Evolutionary conservation across 177 flowering plant genomes (phyloP).

Genomic region (Telopea speciosissima): DNA sequence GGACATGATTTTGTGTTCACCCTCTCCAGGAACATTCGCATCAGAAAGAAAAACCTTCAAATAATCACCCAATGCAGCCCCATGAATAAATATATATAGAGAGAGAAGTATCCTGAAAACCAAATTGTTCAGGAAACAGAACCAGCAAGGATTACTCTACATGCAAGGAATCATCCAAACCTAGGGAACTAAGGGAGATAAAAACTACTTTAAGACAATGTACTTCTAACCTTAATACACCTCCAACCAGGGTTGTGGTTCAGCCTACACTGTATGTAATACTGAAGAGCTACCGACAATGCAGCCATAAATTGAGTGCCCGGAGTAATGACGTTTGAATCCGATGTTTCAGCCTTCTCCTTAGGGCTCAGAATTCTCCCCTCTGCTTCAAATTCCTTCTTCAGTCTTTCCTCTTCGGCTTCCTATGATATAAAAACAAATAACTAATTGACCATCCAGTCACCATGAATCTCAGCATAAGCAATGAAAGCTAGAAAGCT

Average conservation of each 20-base stretch:
- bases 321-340: slow-evolving; percentile 20
- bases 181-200: not conserved
- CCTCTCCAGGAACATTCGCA: slow-evolving; percentile 38
- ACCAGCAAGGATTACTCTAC: not conserved
- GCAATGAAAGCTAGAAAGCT: not conserved
- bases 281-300: slow-evolving; percentile 22
- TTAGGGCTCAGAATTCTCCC: slow-evolving; percentile 23
- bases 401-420: slow-evolving; percentile 19
- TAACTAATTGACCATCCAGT: not conserved
- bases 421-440: slow-evolving; percentile 14
- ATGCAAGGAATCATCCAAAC: not conserved
- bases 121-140: not conserved
- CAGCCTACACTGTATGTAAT: slow-evolving; percentile 15
- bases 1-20: slow-evolving; percentile 40
- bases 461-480: not conserved
- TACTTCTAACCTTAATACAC: slow-evolving; percentile 18
- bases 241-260: slow-evolving; percentile 24
- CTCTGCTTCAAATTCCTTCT: slow-evolving; percentile 19
- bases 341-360: slow-evolving; percentile 18
- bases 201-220: not conserved
- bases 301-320: slow-evolving; percentile 28
- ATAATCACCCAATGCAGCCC: slow-evolving; percentile 1
- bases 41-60: slow-evolving; percentile 34
- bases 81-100: slow-evolving; percentile 1
- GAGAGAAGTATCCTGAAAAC: slow-evolving; percentile 4